Conservation (phyloP, 2,329 filamentous ascomycete species). For the Lachnellula willkommii region DNA sequence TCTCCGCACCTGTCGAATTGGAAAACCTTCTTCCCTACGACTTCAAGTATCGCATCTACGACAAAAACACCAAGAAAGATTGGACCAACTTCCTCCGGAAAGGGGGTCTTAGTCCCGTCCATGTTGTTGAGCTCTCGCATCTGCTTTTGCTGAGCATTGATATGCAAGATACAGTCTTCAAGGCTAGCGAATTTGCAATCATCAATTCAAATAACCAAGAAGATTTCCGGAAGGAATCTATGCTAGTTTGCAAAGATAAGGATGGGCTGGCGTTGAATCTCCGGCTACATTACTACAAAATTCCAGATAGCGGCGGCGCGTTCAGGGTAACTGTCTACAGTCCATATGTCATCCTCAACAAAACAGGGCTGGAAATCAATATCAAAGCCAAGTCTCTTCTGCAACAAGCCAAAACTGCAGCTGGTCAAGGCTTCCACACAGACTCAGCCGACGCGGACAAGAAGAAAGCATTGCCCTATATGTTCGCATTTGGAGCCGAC, state of each 20-base stretch:
- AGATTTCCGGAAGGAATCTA: conserved; percentile 81
- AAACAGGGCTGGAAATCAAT: conserved; percentile 83
- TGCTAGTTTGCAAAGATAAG: conserved; percentile 76
- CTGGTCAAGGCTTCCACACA: conserved; percentile 66
- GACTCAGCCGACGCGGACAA: conserved; percentile 47
- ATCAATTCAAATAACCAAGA: conserved; percentile 86
- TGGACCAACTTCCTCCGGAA: conserved; percentile 98
- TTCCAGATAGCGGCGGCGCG: conserved; percentile 87
- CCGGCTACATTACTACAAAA: conserved; percentile 82
- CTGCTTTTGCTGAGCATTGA: conserved; percentile 87
- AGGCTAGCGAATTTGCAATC: conserved; percentile 92
- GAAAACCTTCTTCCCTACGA: conserved; percentile 95
- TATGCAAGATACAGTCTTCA: conserved; percentile 94
- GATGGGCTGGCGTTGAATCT: conserved; percentile 74
- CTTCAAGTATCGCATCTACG: conserved; percentile 98
- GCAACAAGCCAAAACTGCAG: conserved; percentile 73
- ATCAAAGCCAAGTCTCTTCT: conserved; percentile 86
- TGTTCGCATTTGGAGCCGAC: conserved; percentile 89
- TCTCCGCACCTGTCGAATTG: conserved; percentile 87
- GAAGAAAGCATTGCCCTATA: conserved; percentile 78
- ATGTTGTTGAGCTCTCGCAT: conserved; percentile 94
- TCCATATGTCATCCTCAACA: conserved; percentile 91
- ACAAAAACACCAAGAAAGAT: conserved; percentile 97
- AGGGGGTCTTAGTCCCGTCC: conserved; percentile 92
- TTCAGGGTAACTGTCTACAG: conserved; percentile 96